These are phyloP conservation scores for Trichophyton verrucosum DNA, from an alignment of 2,329 filamentous ascomycete genomes.

Conservation along the genomic window DNA sequence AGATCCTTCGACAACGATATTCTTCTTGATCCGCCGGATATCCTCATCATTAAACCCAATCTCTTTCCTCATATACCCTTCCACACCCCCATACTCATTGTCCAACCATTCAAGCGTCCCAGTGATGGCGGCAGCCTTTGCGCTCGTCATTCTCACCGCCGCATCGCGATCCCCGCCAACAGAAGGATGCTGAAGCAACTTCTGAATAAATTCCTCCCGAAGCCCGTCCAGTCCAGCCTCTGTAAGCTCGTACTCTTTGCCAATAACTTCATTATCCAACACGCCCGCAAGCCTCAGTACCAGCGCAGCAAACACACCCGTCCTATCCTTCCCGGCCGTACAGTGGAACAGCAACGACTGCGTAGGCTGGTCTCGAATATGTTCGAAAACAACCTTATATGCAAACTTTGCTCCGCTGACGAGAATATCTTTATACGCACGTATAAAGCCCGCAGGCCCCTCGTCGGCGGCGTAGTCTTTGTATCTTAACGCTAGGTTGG, in stretches of 20 bases:
- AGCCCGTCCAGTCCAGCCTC: slow-evolving; percentile 30
- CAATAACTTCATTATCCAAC: slow-evolving; percentile 44
- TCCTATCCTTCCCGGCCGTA: slow-evolving; percentile 66
- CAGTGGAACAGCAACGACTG: slow-evolving; percentile 56
- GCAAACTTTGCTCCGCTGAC: slow-evolving; percentile 48
- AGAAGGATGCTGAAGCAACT: slow-evolving; percentile 37
- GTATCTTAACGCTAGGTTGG: slow-evolving; percentile 49
- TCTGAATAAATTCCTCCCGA: slow-evolving; percentile 40
- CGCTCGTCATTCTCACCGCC: slow-evolving; percentile 33
- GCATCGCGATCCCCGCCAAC: slow-evolving; percentile 37
- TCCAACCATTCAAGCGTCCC: slow-evolving; percentile 43
- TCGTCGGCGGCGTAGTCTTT: slow-evolving; percentile 46
- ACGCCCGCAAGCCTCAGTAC: slow-evolving; percentile 54
- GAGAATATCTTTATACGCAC: slow-evolving; percentile 55
- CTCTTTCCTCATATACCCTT: slow-evolving; percentile 48
- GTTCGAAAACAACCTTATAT: slow-evolving; percentile 47
- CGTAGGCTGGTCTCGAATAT: slow-evolving; percentile 38
- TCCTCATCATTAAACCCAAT: slow-evolving; percentile 47
- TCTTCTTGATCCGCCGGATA: slow-evolving; percentile 38
- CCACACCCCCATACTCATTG: slow-evolving; percentile 49
- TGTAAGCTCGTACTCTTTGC: slow-evolving; percentile 17
- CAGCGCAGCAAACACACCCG: slow-evolving; percentile 56
- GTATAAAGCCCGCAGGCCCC: slow-evolving; percentile 51
- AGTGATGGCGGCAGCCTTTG: slow-evolving; percentile 41
- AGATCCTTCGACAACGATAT: slow-evolving; percentile 33